Evolutionary conservation across 2,329 filamentous ascomycete genomes (phyloP).

Genomic region (Fusarium solani-melongenae): DNA sequence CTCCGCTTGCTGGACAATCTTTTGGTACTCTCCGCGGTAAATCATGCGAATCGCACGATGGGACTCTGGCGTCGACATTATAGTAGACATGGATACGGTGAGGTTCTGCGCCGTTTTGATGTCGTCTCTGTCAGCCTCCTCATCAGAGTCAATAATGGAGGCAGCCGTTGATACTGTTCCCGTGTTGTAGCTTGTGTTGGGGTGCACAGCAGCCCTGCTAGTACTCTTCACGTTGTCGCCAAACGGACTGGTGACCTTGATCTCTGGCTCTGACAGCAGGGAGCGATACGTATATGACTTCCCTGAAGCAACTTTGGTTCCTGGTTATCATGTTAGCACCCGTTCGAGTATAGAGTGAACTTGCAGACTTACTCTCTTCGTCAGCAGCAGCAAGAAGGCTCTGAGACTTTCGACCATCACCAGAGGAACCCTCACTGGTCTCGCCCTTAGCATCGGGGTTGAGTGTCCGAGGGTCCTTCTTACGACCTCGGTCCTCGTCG

Average conservation of each 20-base stretch:
- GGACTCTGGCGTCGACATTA: constrained; percentile 79
- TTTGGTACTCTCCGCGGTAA: constrained; percentile 85
- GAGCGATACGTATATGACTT: constrained; percentile 70
- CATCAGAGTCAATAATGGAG: constrained; percentile 81
- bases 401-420: constrained; percentile 58
- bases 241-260: constrained; percentile 71
- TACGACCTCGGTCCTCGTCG: constrained; percentile 75
- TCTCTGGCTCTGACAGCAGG: constrained; percentile 72
- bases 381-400: constrained; percentile 80
- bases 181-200: constrained; percentile 77
- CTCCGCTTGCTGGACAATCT: constrained; percentile 81
- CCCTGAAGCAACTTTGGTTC: constrained; percentile 63
- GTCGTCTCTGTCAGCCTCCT: constrained; percentile 85
- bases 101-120: constrained; percentile 90
- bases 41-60: constrained; percentile 90
- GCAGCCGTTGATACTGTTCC: constrained; percentile 70
- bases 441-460: constrained; percentile 54
- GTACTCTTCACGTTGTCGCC: constrained; percentile 68
- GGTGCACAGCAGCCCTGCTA: constrained; percentile 74
- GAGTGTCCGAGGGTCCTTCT: constrained; percentile 60
- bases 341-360: not conserved
- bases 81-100: constrained; percentile 80
- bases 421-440: constrained; percentile 50
- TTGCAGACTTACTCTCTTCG: constrained; percentile 74
- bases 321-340: constrained; percentile 46